These are phyloP conservation scores for Daldinia decipiens DNA, from an alignment of 495 filamentous ascomycete genomes.

Conservation along the genomic window DNA sequence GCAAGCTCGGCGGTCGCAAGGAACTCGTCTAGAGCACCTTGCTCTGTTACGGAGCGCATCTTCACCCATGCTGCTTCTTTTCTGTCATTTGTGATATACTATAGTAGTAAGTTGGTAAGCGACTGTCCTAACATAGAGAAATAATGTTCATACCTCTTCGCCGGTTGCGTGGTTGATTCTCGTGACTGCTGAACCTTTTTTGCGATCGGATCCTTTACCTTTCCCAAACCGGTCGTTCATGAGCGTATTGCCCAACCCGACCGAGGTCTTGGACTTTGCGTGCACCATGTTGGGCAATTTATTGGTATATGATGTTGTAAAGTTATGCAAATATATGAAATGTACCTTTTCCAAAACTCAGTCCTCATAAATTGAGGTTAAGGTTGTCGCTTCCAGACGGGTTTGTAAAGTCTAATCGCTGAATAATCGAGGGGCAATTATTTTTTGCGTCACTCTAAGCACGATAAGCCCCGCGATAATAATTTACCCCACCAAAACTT, in stretches of 20 bases:
- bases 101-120: constrained; percentile 15
- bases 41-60: constrained; percentile 98
- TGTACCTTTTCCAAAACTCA: constrained; percentile 7
- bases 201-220: constrained; percentile 76
- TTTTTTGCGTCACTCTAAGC: constrained; percentile 43
- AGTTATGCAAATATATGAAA: neutral
- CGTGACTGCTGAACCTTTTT: constrained; percentile 69
- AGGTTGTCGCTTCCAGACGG: constrained; percentile 19
- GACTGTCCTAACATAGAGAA: neutral
- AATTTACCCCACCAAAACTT: constrained; percentile 60
- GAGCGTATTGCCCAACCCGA: constrained; percentile 83
- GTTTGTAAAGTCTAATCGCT: constrained; percentile 33
- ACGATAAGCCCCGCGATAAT: constrained; percentile 43
- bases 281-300: constrained; percentile 74
- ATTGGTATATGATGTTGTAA: constrained; percentile 2
- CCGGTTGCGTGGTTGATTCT: constrained; percentile 70
- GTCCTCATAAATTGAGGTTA: neutral
- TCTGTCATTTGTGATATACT: constrained; percentile 76
- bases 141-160: constrained; percentile 52
- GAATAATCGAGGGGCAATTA: constrained; percentile 58
- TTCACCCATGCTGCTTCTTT: constrained; percentile 89
- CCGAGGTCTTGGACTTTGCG: constrained; percentile 92
- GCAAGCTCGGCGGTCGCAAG: constrained; percentile 88
- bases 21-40: constrained; percentile 87
- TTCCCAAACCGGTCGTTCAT: constrained; percentile 96